Evolutionary conservation across 257 asterid species (phyloP).

Genomic region (Nicotiana tomentosiformis): DNA sequence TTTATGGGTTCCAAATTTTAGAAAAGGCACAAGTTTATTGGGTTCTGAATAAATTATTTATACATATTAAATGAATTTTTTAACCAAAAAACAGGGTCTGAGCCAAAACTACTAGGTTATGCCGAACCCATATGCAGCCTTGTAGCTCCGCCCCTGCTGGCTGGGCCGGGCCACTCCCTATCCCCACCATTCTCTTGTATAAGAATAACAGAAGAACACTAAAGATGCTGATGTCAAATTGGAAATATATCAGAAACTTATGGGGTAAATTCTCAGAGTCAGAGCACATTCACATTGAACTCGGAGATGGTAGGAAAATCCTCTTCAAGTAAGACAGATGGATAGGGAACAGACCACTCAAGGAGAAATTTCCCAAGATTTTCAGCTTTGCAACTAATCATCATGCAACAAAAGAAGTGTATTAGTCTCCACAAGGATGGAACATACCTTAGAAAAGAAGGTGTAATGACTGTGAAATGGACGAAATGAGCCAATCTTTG

Average conservation of each 20-base stretch:
- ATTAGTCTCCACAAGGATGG: neutral
- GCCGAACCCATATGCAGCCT: no score
- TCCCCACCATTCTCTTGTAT: no score
- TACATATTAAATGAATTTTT: no score
- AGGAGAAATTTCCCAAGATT: neutral
- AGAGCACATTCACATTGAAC: neutral
- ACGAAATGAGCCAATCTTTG: neutral
- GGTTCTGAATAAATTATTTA: no score
- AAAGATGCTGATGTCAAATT: no score
- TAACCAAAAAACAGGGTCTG: no score
- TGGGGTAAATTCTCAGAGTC: neutral
- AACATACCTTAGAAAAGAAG: neutral
- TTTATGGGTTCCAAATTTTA: no score
- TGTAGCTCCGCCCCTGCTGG: no score
- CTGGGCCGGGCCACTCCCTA: no score
- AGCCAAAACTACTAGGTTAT: no score
- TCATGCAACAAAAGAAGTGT: neutral
- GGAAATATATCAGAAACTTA: neutral
- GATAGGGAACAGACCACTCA: neutral
- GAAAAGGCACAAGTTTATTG: no score
- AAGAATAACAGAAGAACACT: no score
- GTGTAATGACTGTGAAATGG: neutral
- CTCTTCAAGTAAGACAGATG: neutral
- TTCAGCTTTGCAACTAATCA: neutral
- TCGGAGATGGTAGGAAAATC: neutral